phyloP scores from a whole-genome alignment of 2,329 filamentous ascomycete genomes.

The Claviceps paspali region DNA sequence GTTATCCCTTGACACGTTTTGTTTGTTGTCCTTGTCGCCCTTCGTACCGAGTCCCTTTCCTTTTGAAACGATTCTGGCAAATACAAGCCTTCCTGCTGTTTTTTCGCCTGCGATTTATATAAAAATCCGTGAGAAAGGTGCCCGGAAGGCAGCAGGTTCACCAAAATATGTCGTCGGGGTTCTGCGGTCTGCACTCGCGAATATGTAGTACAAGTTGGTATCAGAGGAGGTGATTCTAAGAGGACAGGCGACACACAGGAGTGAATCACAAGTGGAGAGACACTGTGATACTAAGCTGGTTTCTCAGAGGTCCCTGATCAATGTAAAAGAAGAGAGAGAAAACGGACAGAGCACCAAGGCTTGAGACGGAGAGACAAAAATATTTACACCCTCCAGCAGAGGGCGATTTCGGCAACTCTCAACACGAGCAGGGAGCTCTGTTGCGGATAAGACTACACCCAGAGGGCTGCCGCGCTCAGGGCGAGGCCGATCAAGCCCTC shows the following conservation, averaged over 20 bases:
- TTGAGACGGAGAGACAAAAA: conserved; percentile 9
- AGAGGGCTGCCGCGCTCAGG: conserved; percentile 8
- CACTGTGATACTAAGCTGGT: conserved; percentile 14
- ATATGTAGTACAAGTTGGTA: neutral
- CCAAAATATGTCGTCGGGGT: neutral
- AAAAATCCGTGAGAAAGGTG: neutral
- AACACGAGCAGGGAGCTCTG: conserved; percentile 1
- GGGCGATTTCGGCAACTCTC: conserved; percentile 8
- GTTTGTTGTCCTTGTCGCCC: neutral
- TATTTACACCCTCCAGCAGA: no score
- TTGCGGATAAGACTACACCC: conserved; percentile 5
- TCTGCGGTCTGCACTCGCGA: neutral
- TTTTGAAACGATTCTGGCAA: neutral
- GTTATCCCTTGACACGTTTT: no score
- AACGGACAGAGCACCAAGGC: conserved; percentile 3
- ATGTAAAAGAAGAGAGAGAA: conserved; percentile 6
- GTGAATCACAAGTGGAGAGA: conserved; percentile 25
- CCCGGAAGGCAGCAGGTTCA: neutral
- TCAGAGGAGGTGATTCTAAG: neutral
- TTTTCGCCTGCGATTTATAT: neutral
- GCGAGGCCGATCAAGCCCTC: conserved; percentile 5
- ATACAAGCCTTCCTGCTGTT: neutral
- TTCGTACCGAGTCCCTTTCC: neutral
- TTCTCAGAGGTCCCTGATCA: conserved; percentile 5
- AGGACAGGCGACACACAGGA: no score